Evolutionary conservation across 805 yeast species (phyloP).

Genomic region (Wickerhamomyces rabaulensis): DNA sequence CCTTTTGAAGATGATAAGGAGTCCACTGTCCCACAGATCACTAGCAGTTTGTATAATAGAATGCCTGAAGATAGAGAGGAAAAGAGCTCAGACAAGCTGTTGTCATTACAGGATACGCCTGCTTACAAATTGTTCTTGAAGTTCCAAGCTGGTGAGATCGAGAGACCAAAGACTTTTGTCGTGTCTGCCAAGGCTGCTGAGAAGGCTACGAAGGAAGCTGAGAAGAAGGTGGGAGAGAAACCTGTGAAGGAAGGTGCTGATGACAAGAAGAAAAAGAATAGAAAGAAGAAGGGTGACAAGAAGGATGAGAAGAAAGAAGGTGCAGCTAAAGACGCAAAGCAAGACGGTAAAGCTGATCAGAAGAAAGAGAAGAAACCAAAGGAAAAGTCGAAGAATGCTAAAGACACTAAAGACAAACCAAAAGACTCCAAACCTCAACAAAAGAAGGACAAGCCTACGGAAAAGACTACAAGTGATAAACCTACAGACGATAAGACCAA

Average conservation of each 20-base stretch:
- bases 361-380: background rate
- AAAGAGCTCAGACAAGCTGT: background rate
- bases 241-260: background rate
- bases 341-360: background rate
- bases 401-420: background rate
- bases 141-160: constrained; percentile 15
- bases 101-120: constrained; percentile 15
- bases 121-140: constrained; percentile 19
- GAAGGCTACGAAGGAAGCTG: background rate
- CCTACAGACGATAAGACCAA: background rate
- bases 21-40: constrained; percentile 30
- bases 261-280: background rate
- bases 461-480: background rate
- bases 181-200: background rate
- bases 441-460: background rate
- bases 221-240: constrained; percentile 1
- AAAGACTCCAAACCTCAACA: background rate
- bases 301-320: constrained; percentile 2
- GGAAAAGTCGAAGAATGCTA: background rate
- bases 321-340: background rate
- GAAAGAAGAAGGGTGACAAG: constrained; percentile 1
- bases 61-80: constrained; percentile 20
- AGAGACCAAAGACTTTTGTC: constrained; percentile 13
- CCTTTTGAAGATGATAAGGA: constrained; percentile 22
- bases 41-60: constrained; percentile 28